These are phyloP conservation scores for Hypoxylon sp. DNA, from an alignment of 2,329 filamentous ascomycete species.

Conservation along the genomic window DNA sequence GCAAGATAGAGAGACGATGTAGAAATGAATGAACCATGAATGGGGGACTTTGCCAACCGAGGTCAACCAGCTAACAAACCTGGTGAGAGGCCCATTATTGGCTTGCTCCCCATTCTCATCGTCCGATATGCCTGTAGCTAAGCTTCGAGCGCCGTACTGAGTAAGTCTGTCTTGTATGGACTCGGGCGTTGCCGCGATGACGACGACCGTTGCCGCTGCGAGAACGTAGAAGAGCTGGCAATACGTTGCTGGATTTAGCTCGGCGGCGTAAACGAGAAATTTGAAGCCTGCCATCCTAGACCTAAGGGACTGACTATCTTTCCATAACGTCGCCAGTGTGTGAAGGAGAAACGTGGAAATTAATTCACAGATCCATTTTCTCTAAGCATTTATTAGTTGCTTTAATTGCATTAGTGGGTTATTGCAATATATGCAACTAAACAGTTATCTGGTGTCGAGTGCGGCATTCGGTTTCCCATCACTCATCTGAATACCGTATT, in stretches of 20 bases:
- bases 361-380: neutral
- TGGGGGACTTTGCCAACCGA: slow-evolving; percentile 77
- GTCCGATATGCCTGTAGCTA: slow-evolving; percentile 23
- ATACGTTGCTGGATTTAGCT: slow-evolving; percentile 46
- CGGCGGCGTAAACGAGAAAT: slow-evolving; percentile 19
- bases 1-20: slow-evolving; percentile 75
- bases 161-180: slow-evolving; percentile 60
- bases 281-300: slow-evolving; percentile 17
- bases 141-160: slow-evolving; percentile 64
- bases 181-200: slow-evolving; percentile 59
- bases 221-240: slow-evolving; percentile 64
- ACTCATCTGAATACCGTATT: neutral
- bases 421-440: neutral
- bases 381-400: neutral
- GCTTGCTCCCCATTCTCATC: slow-evolving; percentile 11
- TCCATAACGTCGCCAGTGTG: neutral
- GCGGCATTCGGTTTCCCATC: neutral
- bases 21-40: slow-evolving; percentile 91
- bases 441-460: neutral
- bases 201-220: slow-evolving; percentile 56
- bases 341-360: slow-evolving; percentile 13
- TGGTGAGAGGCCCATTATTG: slow-evolving; percentile 43
- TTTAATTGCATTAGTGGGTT: neutral
- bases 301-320: neutral
- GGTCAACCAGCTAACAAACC: slow-evolving; percentile 53